These are phyloP conservation scores for Gossypium turneri DNA, from an alignment of 345 rosid genomes.

Conservation along the genomic window DNA sequence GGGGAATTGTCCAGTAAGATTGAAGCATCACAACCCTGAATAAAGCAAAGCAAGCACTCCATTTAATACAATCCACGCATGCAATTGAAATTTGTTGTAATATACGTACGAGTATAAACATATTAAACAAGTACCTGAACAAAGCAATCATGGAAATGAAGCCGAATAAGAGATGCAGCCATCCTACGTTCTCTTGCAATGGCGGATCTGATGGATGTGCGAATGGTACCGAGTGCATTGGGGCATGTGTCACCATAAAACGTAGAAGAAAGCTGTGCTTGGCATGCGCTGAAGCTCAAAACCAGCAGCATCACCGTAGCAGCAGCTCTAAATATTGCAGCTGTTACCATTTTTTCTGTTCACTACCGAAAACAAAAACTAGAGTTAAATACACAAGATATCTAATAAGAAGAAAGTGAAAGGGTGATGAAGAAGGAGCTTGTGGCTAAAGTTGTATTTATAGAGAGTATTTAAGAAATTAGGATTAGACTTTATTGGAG, in stretches of 20 bases:
- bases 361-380: not conserved
- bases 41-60: not conserved
- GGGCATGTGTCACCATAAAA: constrained; percentile 51
- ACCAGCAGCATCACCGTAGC: not conserved
- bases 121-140: constrained; percentile 30
- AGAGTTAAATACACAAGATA: not conserved
- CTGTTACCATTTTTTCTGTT: not conserved
- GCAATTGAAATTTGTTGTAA: not conserved
- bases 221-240: constrained; percentile 36
- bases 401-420: not conserved
- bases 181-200: constrained; percentile 43
- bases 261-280: constrained; percentile 44
- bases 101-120: not conserved
- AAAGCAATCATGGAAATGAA: constrained; percentile 61
- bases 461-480: not conserved
- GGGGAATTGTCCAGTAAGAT: constrained; percentile 33
- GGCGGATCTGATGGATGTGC: constrained; percentile 28
- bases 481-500: not conserved
- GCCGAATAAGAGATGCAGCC: constrained; percentile 63
- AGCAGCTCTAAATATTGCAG: not conserved
- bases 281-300: constrained; percentile 8
- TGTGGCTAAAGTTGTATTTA: not conserved
- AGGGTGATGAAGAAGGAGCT: not conserved
- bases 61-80: not conserved
- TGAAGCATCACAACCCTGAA: constrained; percentile 56